Percentiles rank a stretch among this genome's conserved stretches.
phyloP scores from a whole-genome alignment of 495 filamentous ascomycete genomes.

The Aspergillus funiculosus region DNA sequence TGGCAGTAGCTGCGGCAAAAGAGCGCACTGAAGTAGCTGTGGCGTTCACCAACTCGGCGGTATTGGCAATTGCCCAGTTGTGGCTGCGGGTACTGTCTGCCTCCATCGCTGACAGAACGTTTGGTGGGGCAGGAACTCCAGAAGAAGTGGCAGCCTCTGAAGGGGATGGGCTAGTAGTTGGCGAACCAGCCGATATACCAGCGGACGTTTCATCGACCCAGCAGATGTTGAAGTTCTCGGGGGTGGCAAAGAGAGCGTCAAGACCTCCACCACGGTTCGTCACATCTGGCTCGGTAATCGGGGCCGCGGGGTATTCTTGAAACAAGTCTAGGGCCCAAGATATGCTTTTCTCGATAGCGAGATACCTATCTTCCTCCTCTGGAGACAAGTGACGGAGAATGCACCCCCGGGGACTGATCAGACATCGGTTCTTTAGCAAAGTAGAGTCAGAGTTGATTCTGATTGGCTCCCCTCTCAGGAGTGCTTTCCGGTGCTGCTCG shows the following conservation, averaged over 20 bases:
- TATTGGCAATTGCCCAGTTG: conserved; percentile 42
- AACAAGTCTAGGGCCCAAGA: conserved; percentile 28
- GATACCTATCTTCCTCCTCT: conserved; percentile 71
- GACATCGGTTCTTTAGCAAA: conserved; percentile 39
- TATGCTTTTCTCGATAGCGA: conserved; percentile 64
- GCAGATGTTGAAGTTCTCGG: conserved; percentile 41
- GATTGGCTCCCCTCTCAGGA: conserved; percentile 39
- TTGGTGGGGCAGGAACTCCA: conserved; percentile 26
- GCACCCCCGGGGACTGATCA: conserved; percentile 75
- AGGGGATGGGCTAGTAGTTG: conserved; percentile 20
- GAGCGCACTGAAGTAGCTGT: conserved; percentile 41
- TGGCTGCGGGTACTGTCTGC: conserved; percentile 40
- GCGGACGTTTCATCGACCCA: conserved; percentile 35
- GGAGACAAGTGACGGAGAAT: conserved; percentile 68
- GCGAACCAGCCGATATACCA: conserved; percentile 23
- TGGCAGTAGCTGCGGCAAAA: conserved; percentile 37
- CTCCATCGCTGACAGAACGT: conserved; percentile 42
- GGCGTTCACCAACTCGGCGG: conserved; percentile 38
- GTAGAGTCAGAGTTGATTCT: conserved; percentile 29
- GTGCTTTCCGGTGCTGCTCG: conserved; percentile 38
- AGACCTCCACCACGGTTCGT: conserved; percentile 41
- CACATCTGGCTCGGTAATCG: conserved; percentile 32
- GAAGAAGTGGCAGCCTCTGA: conserved; percentile 15
- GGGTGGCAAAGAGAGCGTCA: conserved; percentile 39
- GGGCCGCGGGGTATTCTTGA: conserved; percentile 26